These are phyloP conservation scores for Penicillium bovifimosum DNA, from an alignment of 495 filamentous ascomycete species.

Conservation along the genomic window DNA sequence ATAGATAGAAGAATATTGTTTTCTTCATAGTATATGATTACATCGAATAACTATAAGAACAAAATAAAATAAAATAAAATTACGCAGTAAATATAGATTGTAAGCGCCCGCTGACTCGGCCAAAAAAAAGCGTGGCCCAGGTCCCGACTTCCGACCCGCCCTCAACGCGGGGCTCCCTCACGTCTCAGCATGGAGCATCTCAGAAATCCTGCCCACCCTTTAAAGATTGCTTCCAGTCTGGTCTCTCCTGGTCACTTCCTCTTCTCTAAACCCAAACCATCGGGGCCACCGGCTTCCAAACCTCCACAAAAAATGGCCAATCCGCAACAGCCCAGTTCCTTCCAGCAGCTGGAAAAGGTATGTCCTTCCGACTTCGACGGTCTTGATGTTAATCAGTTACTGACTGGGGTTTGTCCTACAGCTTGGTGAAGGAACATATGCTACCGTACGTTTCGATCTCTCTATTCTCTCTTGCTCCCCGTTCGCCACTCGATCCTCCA, in stretches of 20 bases:
- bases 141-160: slow-evolving; percentile 17
- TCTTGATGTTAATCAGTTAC: slow-evolving; percentile 7
- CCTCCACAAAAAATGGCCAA: slow-evolving; percentile 64
- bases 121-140: slow-evolving; percentile 1
- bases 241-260: slow-evolving; percentile 41
- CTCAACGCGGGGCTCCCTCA: slow-evolving; percentile 25
- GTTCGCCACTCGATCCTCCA: not conserved
- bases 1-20: too few species aligned
- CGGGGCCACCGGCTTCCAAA: slow-evolving; percentile 8
- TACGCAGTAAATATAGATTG: not conserved
- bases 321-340: slow-evolving; percentile 85
- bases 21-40: too few species aligned
- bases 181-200: slow-evolving; percentile 23
- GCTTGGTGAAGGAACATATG: slow-evolving; percentile 98
- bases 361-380: slow-evolving; percentile 1
- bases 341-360: slow-evolving; percentile 95
- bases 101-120: slow-evolving; percentile 3
- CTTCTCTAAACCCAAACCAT: slow-evolving; percentile 16
- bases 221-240: slow-evolving; percentile 30
- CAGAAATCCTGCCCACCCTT: slow-evolving; percentile 21
- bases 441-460: slow-evolving; percentile 63
- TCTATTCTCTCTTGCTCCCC: not conserved
- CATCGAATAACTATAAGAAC: too few species aligned
- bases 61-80: not conserved
- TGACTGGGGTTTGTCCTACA: slow-evolving; percentile 24